Evolutionary conservation across 116 monocot genomes (phyloP).

Genomic region (Iris pallida): DNA sequence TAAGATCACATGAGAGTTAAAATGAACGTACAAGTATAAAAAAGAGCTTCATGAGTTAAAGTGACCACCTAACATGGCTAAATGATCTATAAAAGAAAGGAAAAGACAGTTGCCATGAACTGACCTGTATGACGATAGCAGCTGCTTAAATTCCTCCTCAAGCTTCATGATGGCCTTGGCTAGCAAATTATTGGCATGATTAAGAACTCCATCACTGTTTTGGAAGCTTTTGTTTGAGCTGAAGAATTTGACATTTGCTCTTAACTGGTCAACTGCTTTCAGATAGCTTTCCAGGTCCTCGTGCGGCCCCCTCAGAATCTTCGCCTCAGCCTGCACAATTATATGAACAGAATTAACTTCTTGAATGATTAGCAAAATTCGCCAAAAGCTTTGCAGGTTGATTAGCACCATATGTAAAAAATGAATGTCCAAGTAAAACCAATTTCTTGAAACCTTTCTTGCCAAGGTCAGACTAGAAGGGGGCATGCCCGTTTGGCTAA

Average conservation of each 20-base stretch:
- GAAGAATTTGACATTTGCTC: constrained; percentile 59
- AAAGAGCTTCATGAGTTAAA: background rate
- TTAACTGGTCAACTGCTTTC: constrained; percentile 60
- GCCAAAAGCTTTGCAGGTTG: too few relatives aligned
- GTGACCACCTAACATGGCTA: background rate
- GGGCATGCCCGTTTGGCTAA: too few relatives aligned
- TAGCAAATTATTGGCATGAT: constrained; percentile 55
- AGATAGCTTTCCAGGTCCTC: constrained; percentile 42
- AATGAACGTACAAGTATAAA: background rate
- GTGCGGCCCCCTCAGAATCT: constrained; percentile 17
- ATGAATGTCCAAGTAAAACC: too few relatives aligned
- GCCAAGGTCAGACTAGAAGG: too few relatives aligned
- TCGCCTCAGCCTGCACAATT: constrained; percentile 11
- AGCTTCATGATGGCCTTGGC: constrained; percentile 61
- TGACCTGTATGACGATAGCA: constrained; percentile 58
- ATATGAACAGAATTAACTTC: too few relatives aligned
- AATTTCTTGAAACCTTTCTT: too few relatives aligned
- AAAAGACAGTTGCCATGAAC: background rate
- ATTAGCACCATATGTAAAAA: too few relatives aligned
- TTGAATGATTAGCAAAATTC: too few relatives aligned
- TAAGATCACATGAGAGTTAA: too few relatives aligned
- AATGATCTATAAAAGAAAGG: background rate
- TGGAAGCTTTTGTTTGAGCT: constrained; percentile 55
- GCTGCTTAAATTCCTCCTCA: constrained; percentile 72
- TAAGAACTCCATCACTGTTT: constrained; percentile 55